phyloP scores from a whole-genome alignment of 257 asterid genomes.

The Eucommia ulmoides region DNA sequence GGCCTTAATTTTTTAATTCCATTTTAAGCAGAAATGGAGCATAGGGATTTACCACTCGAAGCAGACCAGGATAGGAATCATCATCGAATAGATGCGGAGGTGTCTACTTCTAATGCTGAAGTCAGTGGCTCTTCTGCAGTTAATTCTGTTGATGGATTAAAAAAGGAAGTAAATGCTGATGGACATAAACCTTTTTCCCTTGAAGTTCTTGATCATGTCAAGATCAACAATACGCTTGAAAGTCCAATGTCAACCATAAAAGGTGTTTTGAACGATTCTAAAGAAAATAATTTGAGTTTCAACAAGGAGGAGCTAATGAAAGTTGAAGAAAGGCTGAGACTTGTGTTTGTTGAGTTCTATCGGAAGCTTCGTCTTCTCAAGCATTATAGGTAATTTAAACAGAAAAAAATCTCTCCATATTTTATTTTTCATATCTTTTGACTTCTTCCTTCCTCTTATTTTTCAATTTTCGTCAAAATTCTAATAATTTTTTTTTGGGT shows the following conservation, averaged over 20 bases:
- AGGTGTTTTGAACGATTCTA: conserved; percentile 25
- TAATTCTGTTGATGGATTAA: conserved; percentile 6
- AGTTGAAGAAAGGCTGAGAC: conserved; percentile 47
- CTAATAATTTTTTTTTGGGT: conserved; percentile 14
- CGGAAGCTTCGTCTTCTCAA: conserved; percentile 56
- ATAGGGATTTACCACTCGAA: conserved; percentile 32
- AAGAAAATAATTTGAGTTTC: conserved; percentile 33
- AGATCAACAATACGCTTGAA: conserved; percentile 52
- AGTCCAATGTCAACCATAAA: conserved; percentile 59
- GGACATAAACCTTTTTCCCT: conserved; percentile 31
- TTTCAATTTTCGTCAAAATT: too few species aligned
- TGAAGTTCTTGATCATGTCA: conserved; percentile 54
- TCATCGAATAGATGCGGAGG: conserved; percentile 22
- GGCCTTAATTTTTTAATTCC: not conserved
- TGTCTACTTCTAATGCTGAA: too few species aligned
- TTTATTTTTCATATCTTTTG: too few species aligned
- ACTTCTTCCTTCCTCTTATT: too few species aligned
- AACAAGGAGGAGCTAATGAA: conserved; percentile 49
- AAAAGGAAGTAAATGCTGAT: not conserved
- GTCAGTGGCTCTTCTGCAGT: too few species aligned
- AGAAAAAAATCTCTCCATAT: too few species aligned
- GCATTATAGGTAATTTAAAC: conserved; percentile 56
- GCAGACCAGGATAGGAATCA: conserved; percentile 60
- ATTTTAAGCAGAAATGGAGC: not conserved
- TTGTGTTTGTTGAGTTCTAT: conserved; percentile 55